Conservation (phyloP, 2,329 filamentous ascomycete species). For the Botryosphaeria dothidea region DNA sequence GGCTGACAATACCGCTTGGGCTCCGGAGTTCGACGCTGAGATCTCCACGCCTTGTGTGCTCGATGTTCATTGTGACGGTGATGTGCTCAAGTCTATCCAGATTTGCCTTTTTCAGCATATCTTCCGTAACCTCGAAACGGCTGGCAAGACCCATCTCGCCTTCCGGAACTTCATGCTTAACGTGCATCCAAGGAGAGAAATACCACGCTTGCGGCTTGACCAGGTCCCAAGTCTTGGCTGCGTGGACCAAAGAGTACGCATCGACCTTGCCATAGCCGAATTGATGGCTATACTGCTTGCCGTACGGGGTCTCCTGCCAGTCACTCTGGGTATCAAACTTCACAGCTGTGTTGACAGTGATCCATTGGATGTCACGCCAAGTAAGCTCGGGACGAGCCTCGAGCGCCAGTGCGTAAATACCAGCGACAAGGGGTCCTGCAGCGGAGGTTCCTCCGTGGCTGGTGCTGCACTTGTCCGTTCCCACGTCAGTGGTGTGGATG, state of each 20-base stretch:
- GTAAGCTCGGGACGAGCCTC: slow-evolving; percentile 81
- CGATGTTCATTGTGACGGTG: slow-evolving; percentile 95
- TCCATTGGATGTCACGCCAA: slow-evolving; percentile 94
- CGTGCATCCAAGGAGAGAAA: slow-evolving; percentile 90
- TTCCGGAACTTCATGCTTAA: slow-evolving; percentile 82
- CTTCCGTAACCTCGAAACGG: slow-evolving; percentile 76
- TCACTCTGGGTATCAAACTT: slow-evolving; percentile 75
- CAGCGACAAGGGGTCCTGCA: slow-evolving; percentile 87
- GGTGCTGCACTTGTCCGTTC: slow-evolving; percentile 73
- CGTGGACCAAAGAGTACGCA: slow-evolving; percentile 79
- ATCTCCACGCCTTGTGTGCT: slow-evolving; percentile 84
- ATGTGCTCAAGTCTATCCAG: slow-evolving; percentile 88
- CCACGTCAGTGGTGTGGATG: slow-evolving; percentile 97
- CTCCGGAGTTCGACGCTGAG: slow-evolving; percentile 89
- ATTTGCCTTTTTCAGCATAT: slow-evolving; percentile 81
- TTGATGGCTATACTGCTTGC: slow-evolving; percentile 87
- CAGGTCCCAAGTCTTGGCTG: slow-evolving; percentile 78
- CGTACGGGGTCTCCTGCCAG: slow-evolving; percentile 80
- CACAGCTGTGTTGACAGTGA: slow-evolving; percentile 81
- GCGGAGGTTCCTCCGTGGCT: slow-evolving; percentile 95
- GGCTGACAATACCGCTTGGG: slow-evolving; percentile 76
- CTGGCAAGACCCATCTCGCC: slow-evolving; percentile 77
- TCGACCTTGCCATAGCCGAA: slow-evolving; percentile 97
- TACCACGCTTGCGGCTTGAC: slow-evolving; percentile 97
- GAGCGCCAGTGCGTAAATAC: slow-evolving; percentile 86